phyloP scores from a whole-genome alignment of 305 asterid genomes.

The Caryopteris hybrid region DNA sequence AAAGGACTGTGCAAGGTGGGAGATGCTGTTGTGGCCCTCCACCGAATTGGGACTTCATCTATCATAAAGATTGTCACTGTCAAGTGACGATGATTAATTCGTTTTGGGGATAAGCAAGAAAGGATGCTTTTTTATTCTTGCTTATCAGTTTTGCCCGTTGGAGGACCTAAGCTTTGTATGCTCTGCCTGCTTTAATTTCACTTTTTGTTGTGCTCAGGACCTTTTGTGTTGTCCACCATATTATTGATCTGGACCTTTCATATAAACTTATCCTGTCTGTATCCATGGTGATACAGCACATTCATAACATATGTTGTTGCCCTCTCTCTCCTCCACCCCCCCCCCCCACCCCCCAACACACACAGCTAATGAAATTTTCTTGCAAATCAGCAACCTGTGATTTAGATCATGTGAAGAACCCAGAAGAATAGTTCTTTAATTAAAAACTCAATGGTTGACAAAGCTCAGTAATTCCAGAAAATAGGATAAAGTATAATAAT shows the following conservation, averaged over 20 bases:
- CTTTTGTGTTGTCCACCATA: conserved; percentile 18
- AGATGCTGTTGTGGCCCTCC: conserved; percentile 57
- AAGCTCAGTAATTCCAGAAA: not conserved
- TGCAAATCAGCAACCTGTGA: too few relatives aligned
- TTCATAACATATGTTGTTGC: not conserved
- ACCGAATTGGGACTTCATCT: conserved; percentile 53
- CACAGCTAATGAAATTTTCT: too few relatives aligned
- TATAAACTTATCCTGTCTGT: not conserved
- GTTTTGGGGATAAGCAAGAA: not conserved
- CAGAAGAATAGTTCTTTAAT: too few relatives aligned
- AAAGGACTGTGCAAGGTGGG: conserved; percentile 58
- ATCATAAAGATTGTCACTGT: conserved; percentile 59
- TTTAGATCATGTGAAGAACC: too few relatives aligned
- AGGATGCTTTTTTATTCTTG: conserved; percentile 7
- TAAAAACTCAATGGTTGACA: not conserved
- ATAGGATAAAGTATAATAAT: not conserved
- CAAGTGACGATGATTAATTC: conserved; percentile 24
- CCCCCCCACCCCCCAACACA: too few relatives aligned
- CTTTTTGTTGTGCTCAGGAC: conserved; percentile 8
- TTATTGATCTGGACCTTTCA: conserved; percentile 15
- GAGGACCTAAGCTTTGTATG: conserved; percentile 4
- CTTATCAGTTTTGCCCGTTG: conserved; percentile 21
- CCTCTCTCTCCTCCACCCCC: not conserved
- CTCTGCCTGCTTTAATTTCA: not conserved
- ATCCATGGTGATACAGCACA: conserved; percentile 3